Conservation (phyloP, 2,329 filamentous ascomycete genomes). For the Ophiobolus disseminans region DNA sequence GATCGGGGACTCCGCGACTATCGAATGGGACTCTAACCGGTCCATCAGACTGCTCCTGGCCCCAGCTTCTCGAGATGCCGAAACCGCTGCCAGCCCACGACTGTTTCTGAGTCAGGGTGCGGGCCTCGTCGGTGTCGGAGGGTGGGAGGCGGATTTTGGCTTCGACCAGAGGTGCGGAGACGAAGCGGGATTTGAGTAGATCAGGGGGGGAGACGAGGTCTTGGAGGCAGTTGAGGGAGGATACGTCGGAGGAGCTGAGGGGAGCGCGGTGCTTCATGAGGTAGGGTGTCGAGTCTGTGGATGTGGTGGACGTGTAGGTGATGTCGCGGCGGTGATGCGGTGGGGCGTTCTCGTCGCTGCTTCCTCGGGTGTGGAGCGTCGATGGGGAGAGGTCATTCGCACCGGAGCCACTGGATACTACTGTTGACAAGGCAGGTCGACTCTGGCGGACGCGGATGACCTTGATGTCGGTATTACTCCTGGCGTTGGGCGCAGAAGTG, state of each 20-base stretch:
- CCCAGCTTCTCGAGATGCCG: constrained; percentile 26
- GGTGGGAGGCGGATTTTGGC: constrained; percentile 47
- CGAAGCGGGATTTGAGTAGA: constrained; percentile 45
- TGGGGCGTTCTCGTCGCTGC: constrained; percentile 27
- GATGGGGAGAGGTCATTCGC: constrained; percentile 8
- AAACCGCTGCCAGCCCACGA: constrained; percentile 27
- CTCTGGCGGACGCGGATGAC: constrained; percentile 33
- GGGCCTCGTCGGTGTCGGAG: constrained; percentile 37
- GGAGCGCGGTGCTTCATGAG: constrained; percentile 30
- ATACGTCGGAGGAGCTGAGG: constrained; percentile 45
- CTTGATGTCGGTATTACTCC: constrained; percentile 25
- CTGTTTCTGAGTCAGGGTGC: constrained; percentile 12
- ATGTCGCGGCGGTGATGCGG: constrained; percentile 16
- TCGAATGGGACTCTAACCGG: constrained; percentile 42
- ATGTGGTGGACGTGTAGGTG: constrained; percentile 25
- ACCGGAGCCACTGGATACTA: constrained; percentile 41
- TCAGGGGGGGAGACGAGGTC: constrained; percentile 46
- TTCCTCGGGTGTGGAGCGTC: constrained; percentile 2
- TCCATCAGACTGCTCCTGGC: constrained; percentile 25
- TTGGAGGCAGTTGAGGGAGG: constrained; percentile 49
- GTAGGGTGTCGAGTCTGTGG: constrained; percentile 34
- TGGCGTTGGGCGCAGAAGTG: constrained; percentile 17
- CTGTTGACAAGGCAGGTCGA: constrained; percentile 44
- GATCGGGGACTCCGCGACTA: constrained; percentile 38
- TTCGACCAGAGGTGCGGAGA: constrained; percentile 48